Evolutionary conservation across 805 yeast species (phyloP).

Genomic region (Lipomyces lipofer): DNA sequence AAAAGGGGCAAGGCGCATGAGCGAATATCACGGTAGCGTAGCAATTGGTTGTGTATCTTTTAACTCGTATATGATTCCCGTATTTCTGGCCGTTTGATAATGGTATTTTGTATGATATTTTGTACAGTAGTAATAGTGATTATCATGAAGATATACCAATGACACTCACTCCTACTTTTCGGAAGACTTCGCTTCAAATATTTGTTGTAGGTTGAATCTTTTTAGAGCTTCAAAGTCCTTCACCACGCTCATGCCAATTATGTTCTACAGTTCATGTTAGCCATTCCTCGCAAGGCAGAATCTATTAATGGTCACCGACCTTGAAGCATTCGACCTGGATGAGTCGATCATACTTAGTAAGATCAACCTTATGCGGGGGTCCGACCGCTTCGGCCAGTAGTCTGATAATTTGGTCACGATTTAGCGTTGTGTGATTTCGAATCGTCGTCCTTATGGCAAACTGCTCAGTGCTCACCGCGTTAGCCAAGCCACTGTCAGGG

Average conservation of each 20-base stretch:
- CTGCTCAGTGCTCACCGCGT: constrained; percentile 10
- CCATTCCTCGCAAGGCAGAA: neutral
- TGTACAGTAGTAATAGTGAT: too few relatives aligned
- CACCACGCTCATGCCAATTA: constrained; percentile 84
- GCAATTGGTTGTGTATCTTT: too few relatives aligned
- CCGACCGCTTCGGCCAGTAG: constrained; percentile 74
- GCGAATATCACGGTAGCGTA: too few relatives aligned
- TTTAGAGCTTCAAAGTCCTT: constrained; percentile 56
- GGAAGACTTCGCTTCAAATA: constrained; percentile 48
- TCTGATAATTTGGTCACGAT: constrained; percentile 70
- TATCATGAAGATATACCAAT: too few relatives aligned
- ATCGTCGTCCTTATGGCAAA: constrained; percentile 82
- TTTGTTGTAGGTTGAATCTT: constrained; percentile 79
- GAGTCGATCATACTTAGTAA: constrained; percentile 74
- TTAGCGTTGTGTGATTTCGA: constrained; percentile 74
- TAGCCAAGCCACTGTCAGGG: neutral
- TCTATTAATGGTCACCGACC: constrained; percentile 9
- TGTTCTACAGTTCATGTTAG: constrained; percentile 44
- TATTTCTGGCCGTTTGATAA: too few relatives aligned
- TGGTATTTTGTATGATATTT: too few relatives aligned
- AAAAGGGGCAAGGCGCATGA: neutral
- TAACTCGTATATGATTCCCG: too few relatives aligned
- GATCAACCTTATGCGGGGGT: constrained; percentile 73
- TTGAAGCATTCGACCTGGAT: constrained; percentile 87
- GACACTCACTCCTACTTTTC: too few relatives aligned